Conservation (phyloP, 2,329 filamentous ascomycete genomes). For the Fusarium musae region DNA sequence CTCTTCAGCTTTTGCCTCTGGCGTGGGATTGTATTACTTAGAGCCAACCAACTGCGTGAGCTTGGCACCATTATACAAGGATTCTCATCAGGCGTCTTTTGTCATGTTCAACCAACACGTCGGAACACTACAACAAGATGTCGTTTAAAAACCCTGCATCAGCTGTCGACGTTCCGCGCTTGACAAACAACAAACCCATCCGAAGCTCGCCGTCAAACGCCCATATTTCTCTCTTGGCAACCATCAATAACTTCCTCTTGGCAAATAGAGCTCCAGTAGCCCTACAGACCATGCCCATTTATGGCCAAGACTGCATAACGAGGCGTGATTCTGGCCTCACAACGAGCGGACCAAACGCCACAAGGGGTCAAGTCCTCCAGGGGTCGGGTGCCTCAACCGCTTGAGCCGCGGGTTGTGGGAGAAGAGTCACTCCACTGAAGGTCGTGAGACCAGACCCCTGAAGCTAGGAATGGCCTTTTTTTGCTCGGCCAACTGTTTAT, state of each 20-base stretch:
- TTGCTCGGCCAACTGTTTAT: not conserved
- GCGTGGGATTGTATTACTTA: not conserved
- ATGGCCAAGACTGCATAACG: conserved; percentile 21
- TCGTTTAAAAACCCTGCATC: conserved; percentile 18
- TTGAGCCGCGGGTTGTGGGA: conserved; percentile 19
- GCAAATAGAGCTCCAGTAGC: conserved; percentile 10
- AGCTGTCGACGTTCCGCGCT: conserved; percentile 14
- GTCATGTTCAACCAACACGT: conserved; percentile 1
- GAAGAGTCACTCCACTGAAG: conserved; percentile 16
- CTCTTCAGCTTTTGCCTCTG: not conserved
- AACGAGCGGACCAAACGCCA: conserved; percentile 5
- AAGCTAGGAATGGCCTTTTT: not conserved
- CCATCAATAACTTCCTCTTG: conserved; percentile 1
- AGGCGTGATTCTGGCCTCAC: conserved; percentile 28
- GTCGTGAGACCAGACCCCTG: not conserved
- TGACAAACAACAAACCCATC: conserved; percentile 12
- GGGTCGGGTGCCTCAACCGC: conserved; percentile 17
- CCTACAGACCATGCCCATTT: conserved; percentile 25
- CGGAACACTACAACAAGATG: conserved; percentile 1
- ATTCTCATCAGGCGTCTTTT: conserved; percentile 3
- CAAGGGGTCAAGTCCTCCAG: conserved; percentile 16
- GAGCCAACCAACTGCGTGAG: conserved; percentile 3
- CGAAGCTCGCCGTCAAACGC: not conserved
- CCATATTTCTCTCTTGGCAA: conserved; percentile 12
- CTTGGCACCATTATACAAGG: conserved; percentile 1